These are phyloP conservation scores for Curvularia sp. DNA, from an alignment of 2,329 filamentous ascomycete species.

Conservation along the genomic window DNA sequence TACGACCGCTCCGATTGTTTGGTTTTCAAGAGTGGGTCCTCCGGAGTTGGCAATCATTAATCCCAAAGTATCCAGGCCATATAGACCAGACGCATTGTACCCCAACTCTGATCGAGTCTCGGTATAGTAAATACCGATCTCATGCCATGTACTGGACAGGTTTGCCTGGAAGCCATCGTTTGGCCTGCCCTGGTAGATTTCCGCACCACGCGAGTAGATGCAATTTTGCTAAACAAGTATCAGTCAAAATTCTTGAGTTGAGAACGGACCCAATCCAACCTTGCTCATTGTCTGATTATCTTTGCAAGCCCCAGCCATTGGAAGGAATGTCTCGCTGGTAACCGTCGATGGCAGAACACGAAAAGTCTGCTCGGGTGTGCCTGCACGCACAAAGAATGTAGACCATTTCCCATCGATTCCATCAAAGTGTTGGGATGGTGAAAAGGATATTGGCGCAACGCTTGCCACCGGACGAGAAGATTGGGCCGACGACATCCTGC, in stretches of 20 bases:
- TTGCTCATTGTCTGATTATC: slow-evolving; percentile 8
- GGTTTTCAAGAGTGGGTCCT: slow-evolving; percentile 18
- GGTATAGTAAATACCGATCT: slow-evolving; percentile 26
- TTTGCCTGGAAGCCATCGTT: slow-evolving; percentile 23
- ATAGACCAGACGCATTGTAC: slow-evolving; percentile 25
- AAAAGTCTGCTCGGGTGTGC: slow-evolving; percentile 38
- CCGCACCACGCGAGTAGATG: slow-evolving; percentile 18
- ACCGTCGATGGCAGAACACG: slow-evolving; percentile 34
- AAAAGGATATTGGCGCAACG: background rate
- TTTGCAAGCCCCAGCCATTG: slow-evolving; percentile 17
- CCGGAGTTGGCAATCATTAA: slow-evolving; percentile 40
- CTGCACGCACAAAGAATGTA: slow-evolving; percentile 37
- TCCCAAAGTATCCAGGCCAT: slow-evolving; percentile 27
- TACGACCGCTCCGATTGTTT: slow-evolving; percentile 23
- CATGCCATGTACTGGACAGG: slow-evolving; percentile 22
- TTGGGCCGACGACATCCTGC: background rate
- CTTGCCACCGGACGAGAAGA: background rate
- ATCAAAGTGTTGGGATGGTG: slow-evolving; percentile 1
- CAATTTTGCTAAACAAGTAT: background rate
- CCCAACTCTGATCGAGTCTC: slow-evolving; percentile 16
- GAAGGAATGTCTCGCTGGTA: slow-evolving; percentile 21
- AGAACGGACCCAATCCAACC: too few species aligned
- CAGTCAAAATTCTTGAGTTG: background rate
- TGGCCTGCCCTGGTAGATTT: slow-evolving; percentile 18
- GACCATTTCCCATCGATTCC: slow-evolving; percentile 32